Conservation (phyloP, 768 basidiomycete species). For the Kwoniella dejecticola region DNA sequence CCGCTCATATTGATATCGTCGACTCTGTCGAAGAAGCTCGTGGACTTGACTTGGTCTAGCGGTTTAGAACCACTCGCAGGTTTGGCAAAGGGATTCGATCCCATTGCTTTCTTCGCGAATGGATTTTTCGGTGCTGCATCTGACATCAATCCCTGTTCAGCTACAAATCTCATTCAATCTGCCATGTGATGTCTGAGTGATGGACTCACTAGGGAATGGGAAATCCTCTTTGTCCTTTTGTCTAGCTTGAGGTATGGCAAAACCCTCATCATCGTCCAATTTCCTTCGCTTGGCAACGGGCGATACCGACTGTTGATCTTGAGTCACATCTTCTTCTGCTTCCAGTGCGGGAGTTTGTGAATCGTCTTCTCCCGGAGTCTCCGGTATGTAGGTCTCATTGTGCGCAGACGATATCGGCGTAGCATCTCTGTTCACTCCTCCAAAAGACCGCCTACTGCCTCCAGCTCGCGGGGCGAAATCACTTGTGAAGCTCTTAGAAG, state of each 20-base stretch:
- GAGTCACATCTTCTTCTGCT: constrained; percentile 7
- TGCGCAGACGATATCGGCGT: constrained; percentile 30
- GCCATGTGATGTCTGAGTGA: no score
- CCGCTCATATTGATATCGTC: constrained; percentile 50
- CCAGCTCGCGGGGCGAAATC: constrained; percentile 41
- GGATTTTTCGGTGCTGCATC: constrained; percentile 47
- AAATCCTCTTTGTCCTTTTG: constrained; percentile 16
- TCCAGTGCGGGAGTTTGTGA: background rate
- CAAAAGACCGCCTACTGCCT: constrained; percentile 32
- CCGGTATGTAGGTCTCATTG: constrained; percentile 38
- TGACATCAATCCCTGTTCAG: background rate
- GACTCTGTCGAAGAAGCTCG: constrained; percentile 54
- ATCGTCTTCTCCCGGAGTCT: constrained; percentile 40
- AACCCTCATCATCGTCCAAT: constrained; percentile 25
- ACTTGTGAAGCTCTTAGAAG: constrained; percentile 13
- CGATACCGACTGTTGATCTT: constrained; percentile 8
- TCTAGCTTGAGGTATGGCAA: constrained; percentile 2
- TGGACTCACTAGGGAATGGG: constrained; percentile 19
- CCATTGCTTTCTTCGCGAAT: constrained; percentile 48
- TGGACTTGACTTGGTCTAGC: constrained; percentile 48
- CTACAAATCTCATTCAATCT: no score
- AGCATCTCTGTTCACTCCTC: constrained; percentile 36
- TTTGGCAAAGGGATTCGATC: constrained; percentile 54
- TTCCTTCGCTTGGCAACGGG: constrained; percentile 32
- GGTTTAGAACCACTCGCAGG: constrained; percentile 29